Percentiles rank a stretch among this genome's conserved stretches.
These are phyloP conservation scores for Podospora anserina DNA, from an alignment of 495 filamentous ascomycete species.

Conservation along the genomic window DNA sequence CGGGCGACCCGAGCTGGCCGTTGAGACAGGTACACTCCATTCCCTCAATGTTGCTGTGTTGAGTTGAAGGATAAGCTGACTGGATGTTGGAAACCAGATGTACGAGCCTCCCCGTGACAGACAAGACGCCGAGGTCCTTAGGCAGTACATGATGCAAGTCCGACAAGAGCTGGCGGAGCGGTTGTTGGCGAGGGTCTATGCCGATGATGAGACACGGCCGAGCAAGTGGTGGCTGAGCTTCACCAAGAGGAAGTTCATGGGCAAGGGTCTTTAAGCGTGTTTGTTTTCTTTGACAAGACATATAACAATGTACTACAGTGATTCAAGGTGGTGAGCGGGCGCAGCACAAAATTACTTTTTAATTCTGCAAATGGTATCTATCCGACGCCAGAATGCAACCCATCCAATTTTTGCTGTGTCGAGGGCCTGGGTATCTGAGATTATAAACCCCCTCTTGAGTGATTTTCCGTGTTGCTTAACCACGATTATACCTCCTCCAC, in stretches of 20 bases:
- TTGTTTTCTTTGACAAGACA: neutral
- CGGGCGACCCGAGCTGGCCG: conserved; percentile 90
- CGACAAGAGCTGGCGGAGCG: conserved; percentile 84
- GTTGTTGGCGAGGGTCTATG: conserved; percentile 80
- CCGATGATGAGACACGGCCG: conserved; percentile 73
- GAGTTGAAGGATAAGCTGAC: neutral
- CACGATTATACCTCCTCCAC: neutral
- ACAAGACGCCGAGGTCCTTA: conserved; percentile 81
- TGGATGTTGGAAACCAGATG: conserved; percentile 39
- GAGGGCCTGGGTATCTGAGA: neutral
- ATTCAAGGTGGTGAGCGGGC: neutral
- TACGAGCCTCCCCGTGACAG: conserved; percentile 71
- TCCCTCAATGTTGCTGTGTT: neutral
- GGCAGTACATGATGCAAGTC: conserved; percentile 86
- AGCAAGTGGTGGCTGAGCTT: conserved; percentile 99
- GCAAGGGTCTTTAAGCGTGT: conserved; percentile 69
- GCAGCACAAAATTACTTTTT: neutral
- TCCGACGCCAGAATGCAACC: neutral
- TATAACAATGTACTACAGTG: neutral
- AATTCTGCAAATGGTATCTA: neutral
- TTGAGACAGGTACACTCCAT: conserved; percentile 67
- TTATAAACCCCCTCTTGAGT: neutral
- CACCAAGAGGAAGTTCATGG: conserved; percentile 98
- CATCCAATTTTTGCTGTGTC: neutral
- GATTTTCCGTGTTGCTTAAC: neutral